A percentile compares a stretch with the other conserved stretches of the same genome.
Conservation (phyloP, 179 eudicot genomes). For the Spergularia azorica region DNA sequence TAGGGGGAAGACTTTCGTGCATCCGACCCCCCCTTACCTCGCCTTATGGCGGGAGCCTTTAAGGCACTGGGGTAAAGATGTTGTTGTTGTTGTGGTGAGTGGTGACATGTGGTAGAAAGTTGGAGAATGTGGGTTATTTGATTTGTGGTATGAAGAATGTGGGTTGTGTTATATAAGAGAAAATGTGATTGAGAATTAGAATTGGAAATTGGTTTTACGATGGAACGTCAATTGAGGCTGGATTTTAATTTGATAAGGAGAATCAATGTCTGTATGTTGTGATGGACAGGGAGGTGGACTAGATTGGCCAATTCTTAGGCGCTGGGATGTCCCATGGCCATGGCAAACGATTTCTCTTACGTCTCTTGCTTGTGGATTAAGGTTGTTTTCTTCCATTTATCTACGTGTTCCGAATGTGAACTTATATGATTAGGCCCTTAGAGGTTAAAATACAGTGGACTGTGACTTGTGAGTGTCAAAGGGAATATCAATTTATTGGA, state of each 20-base stretch:
- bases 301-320: constrained; percentile 70
- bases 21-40: too few species aligned
- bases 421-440: background rate
- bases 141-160: background rate
- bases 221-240: background rate
- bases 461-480: background rate
- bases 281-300: constrained; percentile 47
- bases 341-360: constrained; percentile 94
- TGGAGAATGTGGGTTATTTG: too few species aligned
- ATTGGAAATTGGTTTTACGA: background rate
- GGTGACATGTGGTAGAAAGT: background rate
- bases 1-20: too few species aligned
- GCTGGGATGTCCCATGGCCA: constrained; percentile 98
- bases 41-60: too few species aligned
- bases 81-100: too few species aligned
- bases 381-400: constrained; percentile 44
- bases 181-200: background rate
- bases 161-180: background rate
- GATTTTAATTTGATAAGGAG: background rate
- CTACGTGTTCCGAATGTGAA: background rate
- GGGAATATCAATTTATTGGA: background rate
- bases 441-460: background rate
- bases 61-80: too few species aligned
- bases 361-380: constrained; percentile 89
- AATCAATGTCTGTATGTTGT: constrained; percentile 1